A percentile compares a stretch with the other conserved stretches of the same genome.
These are phyloP conservation scores for Salvia splendens DNA, from an alignment of 257 asterid genomes.

Conservation along the genomic window DNA sequence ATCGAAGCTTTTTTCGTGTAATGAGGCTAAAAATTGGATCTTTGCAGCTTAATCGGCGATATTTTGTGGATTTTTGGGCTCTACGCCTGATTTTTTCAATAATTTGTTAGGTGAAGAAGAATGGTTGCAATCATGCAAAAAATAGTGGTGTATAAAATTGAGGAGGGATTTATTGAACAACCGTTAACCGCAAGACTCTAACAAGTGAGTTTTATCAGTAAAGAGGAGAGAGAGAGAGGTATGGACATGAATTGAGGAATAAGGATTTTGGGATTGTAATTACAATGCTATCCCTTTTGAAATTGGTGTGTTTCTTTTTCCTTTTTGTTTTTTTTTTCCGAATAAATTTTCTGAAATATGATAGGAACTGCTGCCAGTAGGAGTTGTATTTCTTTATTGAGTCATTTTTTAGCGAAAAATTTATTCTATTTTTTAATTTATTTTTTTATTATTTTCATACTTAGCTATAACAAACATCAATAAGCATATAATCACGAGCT, in stretches of 20 bases:
- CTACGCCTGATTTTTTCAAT: slow-evolving; percentile 12
- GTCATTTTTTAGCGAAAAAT: too few relatives aligned
- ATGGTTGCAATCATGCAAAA: not conserved
- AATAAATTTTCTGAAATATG: not conserved
- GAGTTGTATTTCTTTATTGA: too few relatives aligned
- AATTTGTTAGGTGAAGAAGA: not conserved
- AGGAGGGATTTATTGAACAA: slow-evolving; percentile 23
- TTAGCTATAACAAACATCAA: too few relatives aligned
- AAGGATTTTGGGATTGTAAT: not conserved
- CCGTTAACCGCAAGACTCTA: slow-evolving; percentile 52
- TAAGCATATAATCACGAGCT: too few relatives aligned
- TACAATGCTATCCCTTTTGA: slow-evolving; percentile 40
- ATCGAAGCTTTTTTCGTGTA: slow-evolving; percentile 17
- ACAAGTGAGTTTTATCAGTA: slow-evolving; percentile 36
- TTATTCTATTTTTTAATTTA: too few relatives aligned
- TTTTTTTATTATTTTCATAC: too few relatives aligned
- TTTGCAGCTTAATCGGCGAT: slow-evolving; percentile 22
- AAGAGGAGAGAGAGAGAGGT: slow-evolving; percentile 7
- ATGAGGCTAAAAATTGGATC: slow-evolving; percentile 30
- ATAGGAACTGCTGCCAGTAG: too few relatives aligned
- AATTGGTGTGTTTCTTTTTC: not conserved
- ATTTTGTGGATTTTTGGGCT: not conserved
- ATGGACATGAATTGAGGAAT: slow-evolving; percentile 39
- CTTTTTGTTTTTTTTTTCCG: not conserved
- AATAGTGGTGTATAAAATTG: not conserved